Percentiles rank a stretch among this genome's conserved stretches.
Evolutionary conservation across 148 eudicot genomes (phyloP).

Genomic region (Mesembryanthemum crystallinum): DNA sequence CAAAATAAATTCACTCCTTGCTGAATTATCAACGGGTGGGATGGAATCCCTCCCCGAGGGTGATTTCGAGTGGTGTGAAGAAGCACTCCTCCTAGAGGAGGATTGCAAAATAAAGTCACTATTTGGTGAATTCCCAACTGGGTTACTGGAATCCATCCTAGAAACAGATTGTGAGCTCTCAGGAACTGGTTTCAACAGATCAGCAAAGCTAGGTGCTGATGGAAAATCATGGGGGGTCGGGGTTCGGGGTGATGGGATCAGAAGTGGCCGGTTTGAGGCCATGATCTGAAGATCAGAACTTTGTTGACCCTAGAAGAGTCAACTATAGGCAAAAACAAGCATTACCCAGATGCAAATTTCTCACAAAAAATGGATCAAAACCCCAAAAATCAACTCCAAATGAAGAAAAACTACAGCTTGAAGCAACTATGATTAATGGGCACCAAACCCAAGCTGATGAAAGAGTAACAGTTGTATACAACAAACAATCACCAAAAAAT

Average conservation of each 20-base stretch:
- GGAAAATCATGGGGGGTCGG: constrained; percentile 34
- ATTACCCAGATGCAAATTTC: constrained; percentile 35
- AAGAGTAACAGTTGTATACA: background rate
- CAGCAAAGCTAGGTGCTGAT: constrained; percentile 30
- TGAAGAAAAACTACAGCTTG: constrained; percentile 9
- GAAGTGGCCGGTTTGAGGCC: constrained; percentile 41
- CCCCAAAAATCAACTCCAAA: constrained; percentile 11
- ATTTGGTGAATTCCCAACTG: constrained; percentile 26
- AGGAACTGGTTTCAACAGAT: constrained; percentile 33
- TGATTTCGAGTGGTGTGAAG: constrained; percentile 4
- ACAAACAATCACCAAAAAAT: background rate
- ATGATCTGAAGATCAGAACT: constrained; percentile 49
- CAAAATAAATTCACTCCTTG: too few species aligned
- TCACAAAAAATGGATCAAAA: constrained; percentile 12
- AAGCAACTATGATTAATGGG: background rate
- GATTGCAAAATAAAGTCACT: constrained; percentile 25
- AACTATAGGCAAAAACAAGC: constrained; percentile 29
- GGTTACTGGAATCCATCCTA: constrained; percentile 40
- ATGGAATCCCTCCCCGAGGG: constrained; percentile 28
- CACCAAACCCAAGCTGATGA: background rate
- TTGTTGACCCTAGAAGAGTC: constrained; percentile 30
- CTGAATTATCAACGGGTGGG: too few species aligned
- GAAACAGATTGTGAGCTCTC: constrained; percentile 28
- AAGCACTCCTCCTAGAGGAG: constrained; percentile 25
- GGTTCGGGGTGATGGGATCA: constrained; percentile 52